Conservation (phyloP, 768 basidiomycete species). For the Phanerochaete sordida region DNA sequence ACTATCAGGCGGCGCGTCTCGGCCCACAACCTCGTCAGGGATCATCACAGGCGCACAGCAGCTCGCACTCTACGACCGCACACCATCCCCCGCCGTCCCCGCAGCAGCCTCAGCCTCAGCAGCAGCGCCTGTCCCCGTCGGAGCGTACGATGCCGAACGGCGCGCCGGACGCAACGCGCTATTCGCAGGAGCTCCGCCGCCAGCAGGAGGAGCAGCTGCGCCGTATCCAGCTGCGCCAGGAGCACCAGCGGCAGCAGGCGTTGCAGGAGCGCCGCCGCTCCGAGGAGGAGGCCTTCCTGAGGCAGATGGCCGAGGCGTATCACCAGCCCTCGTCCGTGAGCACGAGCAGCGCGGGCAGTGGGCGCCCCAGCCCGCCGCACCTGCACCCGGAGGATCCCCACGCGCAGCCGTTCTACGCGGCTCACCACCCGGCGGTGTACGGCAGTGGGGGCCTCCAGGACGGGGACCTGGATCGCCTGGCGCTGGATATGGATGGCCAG, state of each 20-base stretch:
- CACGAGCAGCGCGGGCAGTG: constrained; percentile 21
- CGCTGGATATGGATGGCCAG: constrained; percentile 16
- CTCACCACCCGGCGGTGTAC: constrained; percentile 9
- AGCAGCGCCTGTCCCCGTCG: constrained; percentile 9
- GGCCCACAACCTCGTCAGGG: constrained; percentile 31
- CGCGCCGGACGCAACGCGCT: constrained; percentile 19
- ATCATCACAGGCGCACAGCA: constrained; percentile 29
- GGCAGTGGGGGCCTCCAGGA: constrained; percentile 9
- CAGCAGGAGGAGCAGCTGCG: constrained; percentile 38
- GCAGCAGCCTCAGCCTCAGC: constrained; percentile 18
- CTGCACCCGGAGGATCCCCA: constrained; percentile 25
- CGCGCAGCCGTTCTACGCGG: constrained; percentile 13
- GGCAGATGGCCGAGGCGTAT: constrained; percentile 31
- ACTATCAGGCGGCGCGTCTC: constrained; percentile 24
- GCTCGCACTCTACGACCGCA: constrained; percentile 46
- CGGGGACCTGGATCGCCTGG: constrained; percentile 9
- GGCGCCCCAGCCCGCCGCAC: constrained; percentile 23
- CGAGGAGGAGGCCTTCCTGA: constrained; percentile 35
- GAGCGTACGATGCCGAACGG: neutral
- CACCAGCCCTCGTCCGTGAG: constrained; percentile 19
- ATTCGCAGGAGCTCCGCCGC: constrained; percentile 47
- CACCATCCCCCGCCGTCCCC: constrained; percentile 29
- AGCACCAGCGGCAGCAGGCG: constrained; percentile 38
- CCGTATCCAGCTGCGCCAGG: constrained; percentile 35
- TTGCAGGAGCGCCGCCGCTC: constrained; percentile 29